These are phyloP conservation scores for Plasmodium berghei DNA, from an alignment of 169 alveolate species.

Conservation along the genomic window DNA sequence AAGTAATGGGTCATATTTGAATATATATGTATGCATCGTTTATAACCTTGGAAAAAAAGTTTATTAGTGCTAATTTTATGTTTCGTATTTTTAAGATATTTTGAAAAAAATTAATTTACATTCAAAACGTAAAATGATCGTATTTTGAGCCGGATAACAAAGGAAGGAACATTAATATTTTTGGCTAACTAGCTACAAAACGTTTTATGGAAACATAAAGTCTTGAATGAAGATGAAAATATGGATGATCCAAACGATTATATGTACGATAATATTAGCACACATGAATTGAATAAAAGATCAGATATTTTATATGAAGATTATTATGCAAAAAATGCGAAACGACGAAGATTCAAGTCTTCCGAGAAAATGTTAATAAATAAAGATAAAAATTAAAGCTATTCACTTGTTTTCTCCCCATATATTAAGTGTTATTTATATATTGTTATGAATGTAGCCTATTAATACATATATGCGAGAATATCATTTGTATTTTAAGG, in stretches of 20 bases:
- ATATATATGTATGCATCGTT: no score
- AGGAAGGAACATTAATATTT: no score
- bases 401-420: background rate
- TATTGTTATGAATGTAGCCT: background rate
- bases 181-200: background rate
- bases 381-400: background rate
- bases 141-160: no score
- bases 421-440: background rate
- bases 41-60: no score
- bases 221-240: constrained; percentile 10
- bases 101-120: no score
- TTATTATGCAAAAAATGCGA: constrained; percentile 58
- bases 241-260: constrained; percentile 41
- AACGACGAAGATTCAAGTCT: constrained; percentile 62
- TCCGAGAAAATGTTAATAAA: constrained; percentile 53
- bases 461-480: background rate
- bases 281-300: constrained; percentile 16
- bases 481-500: no score
- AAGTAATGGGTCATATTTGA: no score
- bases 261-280: background rate
- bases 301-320: constrained; percentile 70
- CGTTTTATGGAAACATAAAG: constrained; percentile 9
- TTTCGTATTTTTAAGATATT: no score
- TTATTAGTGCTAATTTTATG: no score
- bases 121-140: no score